phyloP scores from a whole-genome alignment of 257 asterid species.

The Solanum pimpinellifolium region DNA sequence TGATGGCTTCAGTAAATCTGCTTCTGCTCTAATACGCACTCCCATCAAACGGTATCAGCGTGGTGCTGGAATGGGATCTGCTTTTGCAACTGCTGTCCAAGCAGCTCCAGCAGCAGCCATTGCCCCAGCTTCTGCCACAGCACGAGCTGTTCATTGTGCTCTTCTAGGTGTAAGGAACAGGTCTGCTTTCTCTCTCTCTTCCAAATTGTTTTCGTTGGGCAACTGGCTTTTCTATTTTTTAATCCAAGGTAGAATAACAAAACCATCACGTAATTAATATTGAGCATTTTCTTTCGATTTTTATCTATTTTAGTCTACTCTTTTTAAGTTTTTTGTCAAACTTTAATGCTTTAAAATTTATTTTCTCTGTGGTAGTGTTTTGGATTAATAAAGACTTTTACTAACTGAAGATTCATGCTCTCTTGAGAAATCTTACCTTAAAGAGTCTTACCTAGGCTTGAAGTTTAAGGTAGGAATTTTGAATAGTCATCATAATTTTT shows the following conservation, averaged over 20 bases:
- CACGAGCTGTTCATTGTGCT: slow-evolving; percentile 76
- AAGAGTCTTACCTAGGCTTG: not conserved
- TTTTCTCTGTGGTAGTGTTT: not conserved
- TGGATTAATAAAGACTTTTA: not conserved
- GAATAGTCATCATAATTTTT: not conserved
- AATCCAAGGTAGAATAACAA: not conserved
- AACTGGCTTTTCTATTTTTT: not conserved
- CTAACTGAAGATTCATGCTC: not conserved
- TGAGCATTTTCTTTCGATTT: not conserved
- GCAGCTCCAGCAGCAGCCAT: slow-evolving; percentile 94
- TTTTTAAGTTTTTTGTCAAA: not conserved
- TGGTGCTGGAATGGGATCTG: slow-evolving; percentile 77
- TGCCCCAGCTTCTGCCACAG: slow-evolving; percentile 94
- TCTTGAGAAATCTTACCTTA: not conserved
- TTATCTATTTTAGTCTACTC: not conserved
- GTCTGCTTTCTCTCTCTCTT: slow-evolving; percentile 17
- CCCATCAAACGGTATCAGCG: slow-evolving; percentile 74
- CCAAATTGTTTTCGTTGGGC: not conserved
- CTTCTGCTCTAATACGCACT: slow-evolving; percentile 65
- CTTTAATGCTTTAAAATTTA: not conserved
- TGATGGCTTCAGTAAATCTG: slow-evolving; percentile 82
- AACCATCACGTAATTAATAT: not conserved
- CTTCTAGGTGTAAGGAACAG: slow-evolving; percentile 92
- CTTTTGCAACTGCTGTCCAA: slow-evolving; percentile 71
- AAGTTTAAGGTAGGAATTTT: not conserved